A percentile compares a stretch with the other conserved stretches of the same genome.
Evolutionary conservation across 495 filamentous ascomycete genomes (phyloP).

Genomic region (Astrocystis sublimbata): DNA sequence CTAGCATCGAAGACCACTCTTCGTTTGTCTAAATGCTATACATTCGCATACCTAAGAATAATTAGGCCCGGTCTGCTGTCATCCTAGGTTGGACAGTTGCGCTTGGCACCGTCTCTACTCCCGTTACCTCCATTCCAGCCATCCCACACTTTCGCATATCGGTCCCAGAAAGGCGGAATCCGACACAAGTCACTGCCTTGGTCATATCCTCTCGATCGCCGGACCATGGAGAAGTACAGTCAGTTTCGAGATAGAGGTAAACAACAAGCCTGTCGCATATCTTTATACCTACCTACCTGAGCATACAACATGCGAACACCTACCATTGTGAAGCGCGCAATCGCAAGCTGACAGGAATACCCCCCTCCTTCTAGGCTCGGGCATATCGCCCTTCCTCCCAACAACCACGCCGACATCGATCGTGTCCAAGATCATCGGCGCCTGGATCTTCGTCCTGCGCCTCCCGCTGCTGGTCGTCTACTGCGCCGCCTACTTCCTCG

Average conservation of each 20-base stretch:
- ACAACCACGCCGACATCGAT: constrained; percentile 61
- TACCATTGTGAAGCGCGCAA: not conserved
- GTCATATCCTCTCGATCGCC: not conserved
- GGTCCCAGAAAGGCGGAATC: not conserved
- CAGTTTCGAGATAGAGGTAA: constrained; percentile 92
- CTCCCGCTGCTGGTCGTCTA: constrained; percentile 75
- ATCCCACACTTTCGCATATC: not conserved
- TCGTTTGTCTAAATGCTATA: not conserved
- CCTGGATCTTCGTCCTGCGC: constrained; percentile 77
- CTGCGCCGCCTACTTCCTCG: constrained; percentile 68
- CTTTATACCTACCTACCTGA: too few relatives aligned
- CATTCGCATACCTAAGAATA: not conserved
- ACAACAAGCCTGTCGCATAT: constrained; percentile 18
- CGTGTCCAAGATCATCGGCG: constrained; percentile 60
- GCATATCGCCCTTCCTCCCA: constrained; percentile 93
- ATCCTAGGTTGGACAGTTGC: not conserved
- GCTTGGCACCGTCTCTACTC: not conserved
- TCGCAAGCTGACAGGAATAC: constrained; percentile 13
- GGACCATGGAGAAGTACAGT: constrained; percentile 91
- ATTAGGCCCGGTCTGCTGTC: too few relatives aligned
- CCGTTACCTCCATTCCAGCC: not conserved
- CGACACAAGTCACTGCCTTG: not conserved
- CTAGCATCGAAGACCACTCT: not conserved
- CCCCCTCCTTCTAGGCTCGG: constrained; percentile 64
- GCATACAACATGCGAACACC: not conserved